Evolutionary conservation across 805 yeast genomes (phyloP).

Genomic region (Starmerella tilneyi): DNA sequence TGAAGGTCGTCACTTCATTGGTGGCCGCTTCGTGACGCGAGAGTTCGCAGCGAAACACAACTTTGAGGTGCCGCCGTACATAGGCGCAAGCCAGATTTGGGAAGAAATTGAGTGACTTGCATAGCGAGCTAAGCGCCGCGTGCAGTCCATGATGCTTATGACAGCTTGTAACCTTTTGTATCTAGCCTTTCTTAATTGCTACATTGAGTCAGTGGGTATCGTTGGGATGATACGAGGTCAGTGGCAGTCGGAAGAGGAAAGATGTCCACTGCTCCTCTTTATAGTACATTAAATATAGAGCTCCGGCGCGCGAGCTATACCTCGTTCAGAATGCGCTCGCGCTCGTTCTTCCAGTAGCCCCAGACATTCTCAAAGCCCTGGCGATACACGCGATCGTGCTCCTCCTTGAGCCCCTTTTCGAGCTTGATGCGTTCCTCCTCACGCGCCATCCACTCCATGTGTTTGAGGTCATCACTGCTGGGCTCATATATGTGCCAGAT

Average conservation of each 20-base stretch:
- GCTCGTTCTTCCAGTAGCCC: slow-evolving; percentile 63
- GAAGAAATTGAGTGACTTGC: slow-evolving; percentile 20
- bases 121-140: background rate
- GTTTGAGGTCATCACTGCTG: slow-evolving; percentile 79
- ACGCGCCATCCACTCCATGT: slow-evolving; percentile 41
- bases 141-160: no score
- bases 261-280: no score
- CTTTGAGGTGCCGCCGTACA: slow-evolving; percentile 53
- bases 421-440: slow-evolving; percentile 34
- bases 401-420: slow-evolving; percentile 30
- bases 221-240: no score
- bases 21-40: slow-evolving; percentile 74
- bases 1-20: slow-evolving; percentile 59
- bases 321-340: slow-evolving; percentile 44
- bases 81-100: slow-evolving; percentile 48
- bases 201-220: no score
- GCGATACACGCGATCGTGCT: slow-evolving; percentile 45
- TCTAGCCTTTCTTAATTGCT: no score
- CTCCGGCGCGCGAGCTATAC: background rate
- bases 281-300: slow-evolving; percentile 4
- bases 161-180: no score
- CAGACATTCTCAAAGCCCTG: slow-evolving; percentile 69
- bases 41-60: slow-evolving; percentile 63
- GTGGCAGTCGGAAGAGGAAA: no score
- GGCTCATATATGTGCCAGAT: slow-evolving; percentile 98